A percentile compares a stretch with the other conserved stretches of the same genome.
Conservation (phyloP, 78 protist genomes). For the Bigelowiella natans region DNA sequence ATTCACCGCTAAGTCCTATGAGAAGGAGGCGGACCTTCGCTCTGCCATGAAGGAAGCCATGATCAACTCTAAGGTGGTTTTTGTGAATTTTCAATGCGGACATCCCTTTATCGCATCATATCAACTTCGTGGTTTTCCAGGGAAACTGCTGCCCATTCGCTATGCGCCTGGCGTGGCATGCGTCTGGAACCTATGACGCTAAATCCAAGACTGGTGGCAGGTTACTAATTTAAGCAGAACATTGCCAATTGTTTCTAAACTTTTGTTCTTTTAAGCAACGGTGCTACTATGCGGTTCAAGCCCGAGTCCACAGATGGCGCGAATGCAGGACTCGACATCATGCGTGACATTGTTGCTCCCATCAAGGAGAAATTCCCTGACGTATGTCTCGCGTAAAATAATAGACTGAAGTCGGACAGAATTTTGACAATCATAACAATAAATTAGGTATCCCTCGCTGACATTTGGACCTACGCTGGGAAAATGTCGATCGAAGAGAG, state of each 20-base stretch:
- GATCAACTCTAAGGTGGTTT: background rate
- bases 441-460: background rate
- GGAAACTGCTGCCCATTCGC: background rate
- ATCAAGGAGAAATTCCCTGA: background rate
- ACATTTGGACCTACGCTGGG: slow-evolving; percentile 1
- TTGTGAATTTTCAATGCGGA: background rate
- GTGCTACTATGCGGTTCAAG: background rate
- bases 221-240: too few species aligned
- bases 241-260: too few species aligned
- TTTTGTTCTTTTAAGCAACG: too few species aligned
- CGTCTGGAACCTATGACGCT: background rate
- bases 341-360: background rate
- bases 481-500: background rate
- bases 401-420: background rate
- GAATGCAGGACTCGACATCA: background rate
- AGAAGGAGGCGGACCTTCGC: background rate
- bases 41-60: background rate
- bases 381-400: background rate
- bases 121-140: background rate
- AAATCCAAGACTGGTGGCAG: background rate
- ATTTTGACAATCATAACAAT: background rate
- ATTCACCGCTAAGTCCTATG: background rate
- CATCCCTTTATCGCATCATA: background rate
- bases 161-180: background rate
- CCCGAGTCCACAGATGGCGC: background rate